phyloP scores from a whole-genome alignment of 345 rosid genomes.

The Brassica juncea region DNA sequence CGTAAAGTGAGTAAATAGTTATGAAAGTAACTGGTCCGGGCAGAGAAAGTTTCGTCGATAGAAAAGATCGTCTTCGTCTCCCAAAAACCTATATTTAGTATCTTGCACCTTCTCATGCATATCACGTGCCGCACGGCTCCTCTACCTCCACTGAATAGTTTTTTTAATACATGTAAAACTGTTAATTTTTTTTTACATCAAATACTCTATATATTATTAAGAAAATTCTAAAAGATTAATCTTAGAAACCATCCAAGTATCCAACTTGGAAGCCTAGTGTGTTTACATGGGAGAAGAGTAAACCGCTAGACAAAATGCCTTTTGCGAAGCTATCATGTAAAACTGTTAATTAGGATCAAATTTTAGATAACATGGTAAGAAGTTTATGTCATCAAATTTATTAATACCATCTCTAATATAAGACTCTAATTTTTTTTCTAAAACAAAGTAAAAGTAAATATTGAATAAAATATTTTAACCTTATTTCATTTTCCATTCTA shows the following conservation, averaged over 20 bases:
- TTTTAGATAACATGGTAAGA: not conserved
- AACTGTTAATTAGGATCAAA: not conserved
- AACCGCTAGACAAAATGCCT: too few relatives aligned
- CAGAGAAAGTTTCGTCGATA: constrained; percentile 27
- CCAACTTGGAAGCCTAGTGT: too few relatives aligned
- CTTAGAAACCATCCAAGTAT: too few relatives aligned
- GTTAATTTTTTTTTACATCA: not conserved
- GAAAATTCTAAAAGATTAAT: too few relatives aligned
- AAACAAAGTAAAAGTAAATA: too few relatives aligned
- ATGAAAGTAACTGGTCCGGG: constrained; percentile 37
- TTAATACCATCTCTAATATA: not conserved
- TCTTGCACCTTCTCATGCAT: constrained; percentile 30
- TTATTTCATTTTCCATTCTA: too few relatives aligned
- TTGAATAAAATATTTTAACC: too few relatives aligned
- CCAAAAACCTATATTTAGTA: constrained; percentile 21
- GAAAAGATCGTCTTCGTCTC: constrained; percentile 27
- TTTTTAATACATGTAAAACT: not conserved
- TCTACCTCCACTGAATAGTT: not conserved
- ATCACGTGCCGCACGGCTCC: constrained; percentile 24
- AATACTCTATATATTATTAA: too few relatives aligned
- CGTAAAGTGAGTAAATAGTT: not conserved
- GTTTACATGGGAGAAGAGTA: too few relatives aligned
- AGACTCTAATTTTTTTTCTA: too few relatives aligned
- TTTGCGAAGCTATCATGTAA: not conserved
- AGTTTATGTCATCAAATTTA: constrained; percentile 2